A percentile compares a stretch with the other conserved stretches of the same genome.
Evolutionary conservation across 345 rosid species (phyloP).

Genomic region (Corchorus capsularis): DNA sequence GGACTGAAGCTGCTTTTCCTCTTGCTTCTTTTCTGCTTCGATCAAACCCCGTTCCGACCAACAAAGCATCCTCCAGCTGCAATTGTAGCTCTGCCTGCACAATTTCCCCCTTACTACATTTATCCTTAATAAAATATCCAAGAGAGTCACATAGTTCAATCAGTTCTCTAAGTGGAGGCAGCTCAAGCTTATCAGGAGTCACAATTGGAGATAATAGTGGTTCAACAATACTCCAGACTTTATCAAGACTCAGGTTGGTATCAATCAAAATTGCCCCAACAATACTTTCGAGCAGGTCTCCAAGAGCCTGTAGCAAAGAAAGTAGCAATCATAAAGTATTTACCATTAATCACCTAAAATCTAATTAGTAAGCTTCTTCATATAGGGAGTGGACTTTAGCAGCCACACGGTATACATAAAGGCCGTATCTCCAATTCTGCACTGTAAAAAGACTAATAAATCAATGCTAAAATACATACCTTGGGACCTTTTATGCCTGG

Average conservation of each 20-base stretch:
- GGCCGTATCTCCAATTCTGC: neutral
- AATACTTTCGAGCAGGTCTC: constrained; percentile 87
- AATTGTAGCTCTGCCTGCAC: constrained; percentile 62
- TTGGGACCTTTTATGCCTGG: constrained; percentile 69
- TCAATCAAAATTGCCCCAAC: constrained; percentile 85
- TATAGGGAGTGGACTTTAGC: neutral
- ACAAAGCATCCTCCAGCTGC: constrained; percentile 63
- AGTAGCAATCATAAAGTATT: constrained; percentile 9
- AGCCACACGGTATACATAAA: neutral
- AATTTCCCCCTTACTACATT: constrained; percentile 47
- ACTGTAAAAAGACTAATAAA: neutral
- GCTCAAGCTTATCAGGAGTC: constrained; percentile 77
- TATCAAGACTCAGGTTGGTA: constrained; percentile 62
- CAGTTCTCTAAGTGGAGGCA: constrained; percentile 76
- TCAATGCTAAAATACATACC: constrained; percentile 36
- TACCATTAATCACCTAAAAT: neutral
- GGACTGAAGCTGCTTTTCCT: constrained; percentile 76
- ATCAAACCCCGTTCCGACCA: constrained; percentile 67
- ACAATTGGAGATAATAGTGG: constrained; percentile 79
- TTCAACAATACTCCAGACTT: constrained; percentile 76
- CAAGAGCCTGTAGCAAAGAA: constrained; percentile 67
- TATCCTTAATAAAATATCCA: constrained; percentile 61
- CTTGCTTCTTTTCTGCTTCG: constrained; percentile 63
- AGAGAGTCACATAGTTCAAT: constrained; percentile 73
- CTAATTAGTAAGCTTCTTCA: neutral